Conservation (phyloP, 768 basidiomycete genomes). For the Pisolithus microcarpus region DNA sequence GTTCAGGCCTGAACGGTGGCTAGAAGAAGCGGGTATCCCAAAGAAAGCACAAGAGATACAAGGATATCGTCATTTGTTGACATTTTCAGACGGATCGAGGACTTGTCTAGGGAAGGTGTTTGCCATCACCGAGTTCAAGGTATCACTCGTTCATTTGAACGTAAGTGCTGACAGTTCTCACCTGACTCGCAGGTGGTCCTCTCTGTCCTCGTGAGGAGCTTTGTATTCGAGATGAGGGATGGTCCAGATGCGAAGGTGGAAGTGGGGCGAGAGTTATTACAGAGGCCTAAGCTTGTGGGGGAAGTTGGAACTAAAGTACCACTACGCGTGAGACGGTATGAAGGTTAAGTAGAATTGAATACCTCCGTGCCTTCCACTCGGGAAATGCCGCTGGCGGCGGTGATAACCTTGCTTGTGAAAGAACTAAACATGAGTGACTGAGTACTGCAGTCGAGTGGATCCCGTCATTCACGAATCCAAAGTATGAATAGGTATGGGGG, state of each 20-base stretch:
- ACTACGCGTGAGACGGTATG: conserved; percentile 13
- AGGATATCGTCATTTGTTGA: conserved; percentile 43
- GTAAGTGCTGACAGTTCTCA: too few species aligned
- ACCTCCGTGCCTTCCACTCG: too few species aligned
- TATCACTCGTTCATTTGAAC: too few species aligned
- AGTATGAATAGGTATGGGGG: too few species aligned
- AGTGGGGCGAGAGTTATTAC: conserved; percentile 2
- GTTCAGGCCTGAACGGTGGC: conserved; percentile 63
- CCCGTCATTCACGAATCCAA: too few species aligned
- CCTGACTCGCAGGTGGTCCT: conserved; percentile 32
- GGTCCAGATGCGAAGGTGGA: conserved; percentile 23
- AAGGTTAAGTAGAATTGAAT: background rate
- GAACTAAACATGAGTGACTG: too few species aligned
- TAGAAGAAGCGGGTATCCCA: conserved; percentile 28
- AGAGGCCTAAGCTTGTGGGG: conserved; percentile 6
- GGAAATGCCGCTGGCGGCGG: too few species aligned
- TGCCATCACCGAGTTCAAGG: too few species aligned
- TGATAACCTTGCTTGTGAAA: too few species aligned
- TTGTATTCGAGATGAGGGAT: conserved; percentile 29
- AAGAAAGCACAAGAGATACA: conserved; percentile 33
- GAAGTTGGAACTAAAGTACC: conserved; percentile 20
- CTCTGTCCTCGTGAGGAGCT: conserved; percentile 35
- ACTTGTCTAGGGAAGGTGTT: too few species aligned
- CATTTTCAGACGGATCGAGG: too few species aligned
- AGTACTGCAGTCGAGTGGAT: too few species aligned